Percentiles rank a stretch among this genome's conserved stretches.
Evolutionary conservation across 352 stramenopile species (phyloP).

Genomic region (Phytopythium chamaehyphon): DNA sequence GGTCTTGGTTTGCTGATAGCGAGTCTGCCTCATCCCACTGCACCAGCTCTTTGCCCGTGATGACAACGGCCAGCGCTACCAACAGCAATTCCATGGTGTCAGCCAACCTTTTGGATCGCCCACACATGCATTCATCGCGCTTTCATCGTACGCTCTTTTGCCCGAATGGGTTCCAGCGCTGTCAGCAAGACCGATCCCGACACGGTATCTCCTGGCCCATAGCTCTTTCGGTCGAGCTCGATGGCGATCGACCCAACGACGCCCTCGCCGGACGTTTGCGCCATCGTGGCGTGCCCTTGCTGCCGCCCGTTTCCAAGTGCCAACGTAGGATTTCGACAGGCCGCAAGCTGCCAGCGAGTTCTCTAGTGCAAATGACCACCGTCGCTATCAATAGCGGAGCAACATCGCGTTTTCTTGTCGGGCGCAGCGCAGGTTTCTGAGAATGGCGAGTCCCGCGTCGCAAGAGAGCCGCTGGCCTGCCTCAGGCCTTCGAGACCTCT

Average conservation of each 20-base stretch:
- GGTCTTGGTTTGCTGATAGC: conserved; percentile 22
- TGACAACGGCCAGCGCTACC: conserved; percentile 18
- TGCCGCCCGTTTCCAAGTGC: not conserved
- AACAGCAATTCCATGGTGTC: not conserved
- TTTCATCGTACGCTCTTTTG: conserved; percentile 21
- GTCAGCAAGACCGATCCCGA: conserved; percentile 17
- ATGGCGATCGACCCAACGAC: conserved; percentile 20
- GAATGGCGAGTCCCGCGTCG: not conserved
- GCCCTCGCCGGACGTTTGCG: conserved; percentile 24
- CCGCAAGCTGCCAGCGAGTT: not conserved
- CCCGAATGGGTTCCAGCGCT: conserved; percentile 16
- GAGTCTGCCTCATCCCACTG: conserved; percentile 26
- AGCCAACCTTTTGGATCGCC: too few species aligned
- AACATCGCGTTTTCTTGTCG: not conserved
- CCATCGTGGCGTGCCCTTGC: conserved; percentile 7
- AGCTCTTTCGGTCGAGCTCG: conserved; percentile 18
- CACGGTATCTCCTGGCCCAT: conserved; percentile 23
- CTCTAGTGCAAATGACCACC: not conserved
- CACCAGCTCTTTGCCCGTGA: conserved; percentile 21
- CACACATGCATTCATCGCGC: not conserved
- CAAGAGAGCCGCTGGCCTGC: too few species aligned
- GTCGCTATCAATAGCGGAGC: conserved; percentile 4
- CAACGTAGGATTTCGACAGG: not conserved
- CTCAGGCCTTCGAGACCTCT: too few species aligned
- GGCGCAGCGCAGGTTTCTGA: conserved; percentile 1